A percentile compares a stretch with the other conserved stretches of the same genome.
Conservation (phyloP, 495 filamentous ascomycete genomes). For the Diplogelasinospora grovesii region DNA sequence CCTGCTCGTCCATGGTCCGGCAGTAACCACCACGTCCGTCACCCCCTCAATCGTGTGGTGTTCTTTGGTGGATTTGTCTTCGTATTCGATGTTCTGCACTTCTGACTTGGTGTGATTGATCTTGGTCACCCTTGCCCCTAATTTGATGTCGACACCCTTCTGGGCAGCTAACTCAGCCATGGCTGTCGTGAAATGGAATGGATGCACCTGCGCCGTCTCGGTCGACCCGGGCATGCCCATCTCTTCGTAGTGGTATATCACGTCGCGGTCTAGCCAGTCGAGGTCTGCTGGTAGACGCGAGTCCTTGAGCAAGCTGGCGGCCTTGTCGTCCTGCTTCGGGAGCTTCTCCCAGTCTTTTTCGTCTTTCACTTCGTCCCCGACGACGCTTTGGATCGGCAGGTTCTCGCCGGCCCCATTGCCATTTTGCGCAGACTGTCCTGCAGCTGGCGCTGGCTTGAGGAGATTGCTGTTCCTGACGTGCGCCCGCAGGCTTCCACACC, state of each 20-base stretch:
- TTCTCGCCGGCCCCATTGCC: conserved; percentile 17
- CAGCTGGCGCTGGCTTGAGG: conserved; percentile 21
- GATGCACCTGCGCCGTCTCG: conserved; percentile 88
- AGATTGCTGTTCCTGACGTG: conserved; percentile 42
- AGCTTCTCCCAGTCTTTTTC: conserved; percentile 50
- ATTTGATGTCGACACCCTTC: conserved; percentile 63
- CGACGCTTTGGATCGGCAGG: conserved; percentile 24
- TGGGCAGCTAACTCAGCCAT: conserved; percentile 76
- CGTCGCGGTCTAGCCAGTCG: conserved; percentile 73
- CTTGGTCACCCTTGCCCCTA: conserved; percentile 52
- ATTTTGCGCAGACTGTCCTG: conserved; percentile 8
- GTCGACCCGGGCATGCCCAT: conserved; percentile 66
- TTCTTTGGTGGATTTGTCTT: conserved; percentile 51
- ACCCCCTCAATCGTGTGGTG: conserved; percentile 55
- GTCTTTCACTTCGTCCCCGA: conserved; percentile 6
- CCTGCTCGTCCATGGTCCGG: conserved; percentile 81
- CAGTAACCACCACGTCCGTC: conserved; percentile 75
- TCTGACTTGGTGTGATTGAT: conserved; percentile 43
- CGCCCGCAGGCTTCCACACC: conserved; percentile 66
- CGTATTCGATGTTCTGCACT: conserved; percentile 69
- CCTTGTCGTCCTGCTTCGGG: conserved; percentile 64
- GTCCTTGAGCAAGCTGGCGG: conserved; percentile 49
- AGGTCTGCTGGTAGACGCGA: conserved; percentile 70
- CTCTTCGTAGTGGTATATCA: conserved; percentile 63
- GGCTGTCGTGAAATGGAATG: conserved; percentile 82